Percentiles rank a stretch among this genome's conserved stretches.
These are phyloP conservation scores for Zygoascus tannicola DNA, from an alignment of 805 yeast species.

Conservation along the genomic window DNA sequence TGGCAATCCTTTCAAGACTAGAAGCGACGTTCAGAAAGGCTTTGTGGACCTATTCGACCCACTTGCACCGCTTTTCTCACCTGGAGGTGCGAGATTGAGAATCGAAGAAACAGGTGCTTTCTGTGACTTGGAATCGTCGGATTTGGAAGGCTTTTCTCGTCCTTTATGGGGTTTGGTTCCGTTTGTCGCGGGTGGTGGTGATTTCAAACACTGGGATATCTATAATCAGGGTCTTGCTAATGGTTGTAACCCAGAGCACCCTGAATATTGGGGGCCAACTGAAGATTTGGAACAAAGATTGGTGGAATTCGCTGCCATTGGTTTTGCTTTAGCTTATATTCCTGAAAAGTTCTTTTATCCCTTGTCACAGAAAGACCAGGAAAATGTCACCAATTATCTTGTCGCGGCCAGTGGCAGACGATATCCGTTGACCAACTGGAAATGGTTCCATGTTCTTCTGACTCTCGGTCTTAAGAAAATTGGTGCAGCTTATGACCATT, in stretches of 20 bases:
- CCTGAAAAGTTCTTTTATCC: slow-evolving; percentile 27
- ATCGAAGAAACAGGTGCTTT: slow-evolving; percentile 21
- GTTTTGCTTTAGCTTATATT: slow-evolving; percentile 21
- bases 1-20: slow-evolving; percentile 8
- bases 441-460: slow-evolving; percentile 25
- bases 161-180: slow-evolving; percentile 29
- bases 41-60: slow-evolving; percentile 12
- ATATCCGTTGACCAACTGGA: slow-evolving; percentile 24
- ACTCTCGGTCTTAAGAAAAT: slow-evolving; percentile 23
- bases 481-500: slow-evolving; percentile 15
- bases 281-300: slow-evolving; percentile 17
- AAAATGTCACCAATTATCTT: slow-evolving; percentile 18
- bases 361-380: slow-evolving; percentile 15
- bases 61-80: slow-evolving; percentile 13
- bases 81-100: slow-evolving; percentile 14
- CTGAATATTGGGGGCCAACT: slow-evolving; percentile 26
- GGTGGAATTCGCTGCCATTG: slow-evolving; percentile 28
- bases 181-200: slow-evolving; percentile 18
- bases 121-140: slow-evolving; percentile 21
- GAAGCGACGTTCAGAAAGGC: slow-evolving; percentile 12
- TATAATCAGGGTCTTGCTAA: slow-evolving; percentile 22
- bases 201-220: slow-evolving; percentile 22
- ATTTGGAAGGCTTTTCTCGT: slow-evolving; percentile 26
- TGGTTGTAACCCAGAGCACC: slow-evolving; percentile 25
- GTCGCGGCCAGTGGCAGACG: slow-evolving; percentile 15